Conservation (phyloP, 371 early-diverging fungal species). For the Entomophthora muscae region DNA sequence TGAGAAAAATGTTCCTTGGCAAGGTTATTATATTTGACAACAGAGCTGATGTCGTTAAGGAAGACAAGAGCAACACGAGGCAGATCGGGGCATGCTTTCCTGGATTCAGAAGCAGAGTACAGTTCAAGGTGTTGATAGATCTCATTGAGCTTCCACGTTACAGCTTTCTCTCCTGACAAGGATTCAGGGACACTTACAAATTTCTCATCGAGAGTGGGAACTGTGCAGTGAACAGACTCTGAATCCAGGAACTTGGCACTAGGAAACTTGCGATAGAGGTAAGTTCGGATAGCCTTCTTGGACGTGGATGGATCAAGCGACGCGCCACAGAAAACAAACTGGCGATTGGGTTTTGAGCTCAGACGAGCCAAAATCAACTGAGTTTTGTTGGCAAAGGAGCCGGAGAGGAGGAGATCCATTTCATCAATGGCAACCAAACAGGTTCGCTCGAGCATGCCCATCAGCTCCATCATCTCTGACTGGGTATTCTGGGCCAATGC, state of each 20-base stretch:
- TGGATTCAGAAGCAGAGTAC: neutral
- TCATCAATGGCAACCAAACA: neutral
- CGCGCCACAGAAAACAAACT: constrained; percentile 3
- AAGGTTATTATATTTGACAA: neutral
- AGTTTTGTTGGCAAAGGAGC: neutral
- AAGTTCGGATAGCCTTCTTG: neutral
- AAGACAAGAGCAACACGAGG: neutral
- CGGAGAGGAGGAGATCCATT: neutral
- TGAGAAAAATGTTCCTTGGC: neutral
- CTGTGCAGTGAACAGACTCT: neutral
- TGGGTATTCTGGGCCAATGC: neutral
- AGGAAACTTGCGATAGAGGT: neutral
- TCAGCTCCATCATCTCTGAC: neutral
- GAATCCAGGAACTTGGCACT: neutral
- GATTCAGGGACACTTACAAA: neutral
- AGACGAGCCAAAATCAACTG: neutral
- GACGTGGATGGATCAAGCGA: neutral
- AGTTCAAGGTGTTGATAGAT: neutral
- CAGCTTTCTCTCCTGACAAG: neutral
- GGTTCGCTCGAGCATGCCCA: neutral
- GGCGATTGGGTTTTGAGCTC: neutral
- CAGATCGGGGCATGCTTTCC: neutral
- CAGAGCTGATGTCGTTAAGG: neutral
- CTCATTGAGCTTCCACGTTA: neutral
- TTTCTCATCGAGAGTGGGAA: neutral